Base-by-base conservation (phyloP, 805 yeast genomes). In the Metschnikowia picachoensis region DNA sequence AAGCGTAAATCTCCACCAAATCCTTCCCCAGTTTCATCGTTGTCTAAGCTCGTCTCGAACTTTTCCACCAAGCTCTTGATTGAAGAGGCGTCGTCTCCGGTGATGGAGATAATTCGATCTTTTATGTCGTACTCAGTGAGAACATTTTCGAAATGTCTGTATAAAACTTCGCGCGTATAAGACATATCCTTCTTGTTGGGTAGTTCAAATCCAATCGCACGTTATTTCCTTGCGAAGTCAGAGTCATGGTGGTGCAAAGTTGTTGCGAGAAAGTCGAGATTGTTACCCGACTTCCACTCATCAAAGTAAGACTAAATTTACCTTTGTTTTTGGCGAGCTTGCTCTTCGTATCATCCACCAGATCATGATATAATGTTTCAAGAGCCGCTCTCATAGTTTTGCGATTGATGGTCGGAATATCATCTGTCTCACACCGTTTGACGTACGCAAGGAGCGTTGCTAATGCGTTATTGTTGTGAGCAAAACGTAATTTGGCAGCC, bases 231-330 rank as follows among this genome's bases (percentile, higher is more conserved):
- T n/a, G n/a, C 25, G 30, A 35, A 41, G 35, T 41, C 32, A 11
- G 13, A n/a, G 39, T 41, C 31, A 28, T 41, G 39, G 17, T 14
- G 28, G 39, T 34, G 44, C 44, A 41, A 41, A 34, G 39, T 41
- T 13, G 35, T 27, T 9, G 32, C 39, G n/a, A n/a, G n/a, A n/a
- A n/a, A n/a, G n/a, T n/a, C n/a, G n/a, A n/a, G n/a, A n/a, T n/a
- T n/a, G n/a, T 41, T 29, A 39, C 44, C 38, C 16, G 44, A 28
- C 16, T 29, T 34, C 44, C 38, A 41, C 39, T 34, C 44, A 29
- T 41, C 30, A 41, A 35, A 29, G 39, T 34, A 8, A 34, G 38
- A 27, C 35, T 29, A 15, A 41, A 35, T 27, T 27, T 20, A 13
- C 39, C 44, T 35, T 41, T 41, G 37, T 34, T 32, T 25, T 41